Conservation (phyloP, 306 rosid genomes). For the Begonia peltatifolia region DNA sequence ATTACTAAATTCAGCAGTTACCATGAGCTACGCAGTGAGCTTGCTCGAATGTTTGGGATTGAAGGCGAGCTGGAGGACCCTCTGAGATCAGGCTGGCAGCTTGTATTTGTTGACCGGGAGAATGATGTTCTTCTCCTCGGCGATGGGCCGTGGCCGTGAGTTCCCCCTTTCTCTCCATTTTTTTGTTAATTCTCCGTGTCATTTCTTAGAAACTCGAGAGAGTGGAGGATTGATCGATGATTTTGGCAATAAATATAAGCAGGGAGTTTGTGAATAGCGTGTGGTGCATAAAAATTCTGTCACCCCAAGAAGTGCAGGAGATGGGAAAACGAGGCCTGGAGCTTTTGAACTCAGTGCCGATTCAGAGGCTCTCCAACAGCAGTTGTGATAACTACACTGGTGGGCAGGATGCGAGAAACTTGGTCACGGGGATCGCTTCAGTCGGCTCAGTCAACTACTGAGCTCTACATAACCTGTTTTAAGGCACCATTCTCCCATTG, state of each 20-base stretch:
- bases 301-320: conserved; percentile 90
- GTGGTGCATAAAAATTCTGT: conserved; percentile 96
- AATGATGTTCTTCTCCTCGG: conserved; percentile 89
- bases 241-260: conserved; percentile 1
- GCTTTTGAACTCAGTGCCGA: conserved; percentile 63
- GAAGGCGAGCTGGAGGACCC: conserved; percentile 87
- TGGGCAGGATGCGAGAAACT: conserved; percentile 69
- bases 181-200: no score
- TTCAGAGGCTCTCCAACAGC: conserved; percentile 65
- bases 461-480: conserved; percentile 24
- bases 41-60: conserved; percentile 77
- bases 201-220: no score
- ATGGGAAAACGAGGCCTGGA: conserved; percentile 75
- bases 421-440: conserved; percentile 55
- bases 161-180: neutral
- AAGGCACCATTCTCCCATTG: conserved; percentile 19
- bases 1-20: conserved; percentile 74
- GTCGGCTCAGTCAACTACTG: conserved; percentile 81
- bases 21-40: conserved; percentile 72
- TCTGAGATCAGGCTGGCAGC: conserved; percentile 99
- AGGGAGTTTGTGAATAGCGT: conserved; percentile 94
- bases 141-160: conserved; percentile 60
- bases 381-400: conserved; percentile 52
- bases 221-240: no score
- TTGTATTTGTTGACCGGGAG: conserved; percentile 95